Percentiles rank a stretch among this genome's conserved stretches.
Evolutionary conservation across 169 alveolate genomes (phyloP).

Genomic region (Toxoplasma gondii): DNA sequence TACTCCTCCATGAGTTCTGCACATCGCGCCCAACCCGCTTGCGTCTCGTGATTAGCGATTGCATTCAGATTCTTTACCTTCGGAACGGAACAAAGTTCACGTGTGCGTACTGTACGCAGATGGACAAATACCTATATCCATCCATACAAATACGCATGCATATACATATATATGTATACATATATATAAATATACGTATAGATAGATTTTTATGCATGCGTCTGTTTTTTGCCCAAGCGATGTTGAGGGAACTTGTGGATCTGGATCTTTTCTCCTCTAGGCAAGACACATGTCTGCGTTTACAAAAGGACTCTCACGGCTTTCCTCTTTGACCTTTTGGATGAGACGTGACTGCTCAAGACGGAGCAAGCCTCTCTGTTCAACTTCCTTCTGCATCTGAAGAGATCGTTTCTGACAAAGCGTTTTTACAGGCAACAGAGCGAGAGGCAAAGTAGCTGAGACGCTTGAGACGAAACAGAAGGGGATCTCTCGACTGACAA

Average conservation of each 20-base stretch:
- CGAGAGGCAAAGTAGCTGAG: too few species aligned
- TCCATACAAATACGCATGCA: background rate
- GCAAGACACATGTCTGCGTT: too few species aligned
- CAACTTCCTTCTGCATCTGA: slow-evolving; percentile 77
- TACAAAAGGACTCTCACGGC: background rate
- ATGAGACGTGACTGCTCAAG: slow-evolving; percentile 58
- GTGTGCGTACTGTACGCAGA: background rate
- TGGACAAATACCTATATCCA: background rate
- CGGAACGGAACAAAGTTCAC: background rate
- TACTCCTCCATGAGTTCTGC: slow-evolving; percentile 79
- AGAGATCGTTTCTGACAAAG: slow-evolving; percentile 73
- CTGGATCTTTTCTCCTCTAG: too few species aligned
- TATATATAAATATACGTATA: background rate
- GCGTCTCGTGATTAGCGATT: background rate
- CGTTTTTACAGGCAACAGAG: background rate
- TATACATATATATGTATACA: background rate
- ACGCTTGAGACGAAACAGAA: too few species aligned
- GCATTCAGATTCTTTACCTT: background rate
- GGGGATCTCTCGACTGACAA: too few species aligned
- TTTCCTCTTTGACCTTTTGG: slow-evolving; percentile 34
- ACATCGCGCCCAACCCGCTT: background rate
- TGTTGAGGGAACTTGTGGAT: too few species aligned
- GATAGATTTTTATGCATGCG: background rate
- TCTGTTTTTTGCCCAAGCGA: too few species aligned
- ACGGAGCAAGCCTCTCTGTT: slow-evolving; percentile 81